Conservation (phyloP, 768 basidiomycete genomes). For the Panus rudis region DNA sequence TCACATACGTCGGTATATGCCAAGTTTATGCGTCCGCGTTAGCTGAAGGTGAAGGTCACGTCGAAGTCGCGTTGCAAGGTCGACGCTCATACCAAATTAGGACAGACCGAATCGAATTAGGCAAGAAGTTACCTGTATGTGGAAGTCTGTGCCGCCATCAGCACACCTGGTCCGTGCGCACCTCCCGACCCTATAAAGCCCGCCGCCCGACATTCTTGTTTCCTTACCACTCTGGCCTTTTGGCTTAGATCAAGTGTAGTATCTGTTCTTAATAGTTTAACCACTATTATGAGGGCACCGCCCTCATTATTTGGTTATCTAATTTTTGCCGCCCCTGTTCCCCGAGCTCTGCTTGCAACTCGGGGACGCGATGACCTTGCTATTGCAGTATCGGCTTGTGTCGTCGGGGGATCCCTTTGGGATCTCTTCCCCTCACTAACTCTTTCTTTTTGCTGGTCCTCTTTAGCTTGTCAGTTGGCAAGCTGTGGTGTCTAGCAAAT, state of each 20-base stretch:
- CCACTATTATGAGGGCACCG: constrained; percentile 32
- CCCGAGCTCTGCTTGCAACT: constrained; percentile 23
- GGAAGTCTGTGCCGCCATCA: no score
- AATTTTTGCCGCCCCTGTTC: constrained; percentile 18
- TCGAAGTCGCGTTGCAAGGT: no score
- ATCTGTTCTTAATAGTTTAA: constrained; percentile 62
- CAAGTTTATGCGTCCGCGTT: no score
- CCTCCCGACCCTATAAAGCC: neutral
- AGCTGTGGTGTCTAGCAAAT: neutral
- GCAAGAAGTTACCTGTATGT: no score
- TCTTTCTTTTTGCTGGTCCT: neutral
- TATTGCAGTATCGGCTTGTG: constrained; percentile 23
- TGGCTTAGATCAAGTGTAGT: constrained; percentile 77
- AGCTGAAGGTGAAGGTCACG: no score
- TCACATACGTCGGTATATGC: no score
- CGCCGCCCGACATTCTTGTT: neutral
- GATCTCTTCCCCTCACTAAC: no score
- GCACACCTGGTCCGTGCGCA: neutral
- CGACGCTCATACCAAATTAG: no score
- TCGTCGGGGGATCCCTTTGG: constrained; percentile 21
- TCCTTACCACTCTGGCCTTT: constrained; percentile 50
- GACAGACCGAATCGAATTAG: no score
- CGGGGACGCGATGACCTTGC: constrained; percentile 23
- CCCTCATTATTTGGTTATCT: constrained; percentile 26
- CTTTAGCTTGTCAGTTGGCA: neutral